phyloP scores from a whole-genome alignment of 1,284 basidiomycete genomes.

The Marasmius fiardii region DNA sequence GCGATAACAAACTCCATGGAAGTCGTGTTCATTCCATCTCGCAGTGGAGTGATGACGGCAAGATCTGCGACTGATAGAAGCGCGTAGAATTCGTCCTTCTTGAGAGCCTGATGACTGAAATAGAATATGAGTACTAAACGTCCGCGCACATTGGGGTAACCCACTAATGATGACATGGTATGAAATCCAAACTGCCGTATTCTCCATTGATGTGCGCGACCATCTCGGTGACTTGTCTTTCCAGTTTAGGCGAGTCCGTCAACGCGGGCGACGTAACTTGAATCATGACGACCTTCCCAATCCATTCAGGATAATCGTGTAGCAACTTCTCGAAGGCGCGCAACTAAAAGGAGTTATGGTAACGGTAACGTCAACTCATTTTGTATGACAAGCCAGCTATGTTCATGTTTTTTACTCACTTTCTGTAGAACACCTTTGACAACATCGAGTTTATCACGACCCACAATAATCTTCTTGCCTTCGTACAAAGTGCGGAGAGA shows the following conservation, averaged over 20 bases:
- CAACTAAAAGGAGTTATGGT: conserved; percentile 45
- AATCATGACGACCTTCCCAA: conserved; percentile 84
- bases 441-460: conserved; percentile 97
- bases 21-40: conserved; percentile 99
- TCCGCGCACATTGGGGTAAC: conserved; percentile 23
- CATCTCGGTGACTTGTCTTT: conserved; percentile 90
- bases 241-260: conserved; percentile 91
- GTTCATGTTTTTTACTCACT: conserved; percentile 39
- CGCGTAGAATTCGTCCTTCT: conserved; percentile 98
- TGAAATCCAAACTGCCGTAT: conserved; percentile 93
- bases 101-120: conserved; percentile 89
- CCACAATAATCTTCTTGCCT: conserved; percentile 98
- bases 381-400: conserved; percentile 3
- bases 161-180: conserved; percentile 98
- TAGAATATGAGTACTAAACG: not conserved
- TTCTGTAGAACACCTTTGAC: conserved; percentile 98
- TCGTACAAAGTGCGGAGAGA: conserved; percentile 85
- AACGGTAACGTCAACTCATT: not conserved
- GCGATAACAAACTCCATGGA: conserved; percentile 96
- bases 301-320: conserved; percentile 93
- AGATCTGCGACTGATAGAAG: conserved; percentile 94
- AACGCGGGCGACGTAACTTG: conserved; percentile 95
- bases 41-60: conserved; percentile 92
- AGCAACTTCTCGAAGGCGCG: conserved; percentile 96
- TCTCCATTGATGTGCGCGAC: conserved; percentile 98